Base-by-base conservation (phyloP, 371 early-diverging fungal species). In the Mortierella sp. region DNA sequence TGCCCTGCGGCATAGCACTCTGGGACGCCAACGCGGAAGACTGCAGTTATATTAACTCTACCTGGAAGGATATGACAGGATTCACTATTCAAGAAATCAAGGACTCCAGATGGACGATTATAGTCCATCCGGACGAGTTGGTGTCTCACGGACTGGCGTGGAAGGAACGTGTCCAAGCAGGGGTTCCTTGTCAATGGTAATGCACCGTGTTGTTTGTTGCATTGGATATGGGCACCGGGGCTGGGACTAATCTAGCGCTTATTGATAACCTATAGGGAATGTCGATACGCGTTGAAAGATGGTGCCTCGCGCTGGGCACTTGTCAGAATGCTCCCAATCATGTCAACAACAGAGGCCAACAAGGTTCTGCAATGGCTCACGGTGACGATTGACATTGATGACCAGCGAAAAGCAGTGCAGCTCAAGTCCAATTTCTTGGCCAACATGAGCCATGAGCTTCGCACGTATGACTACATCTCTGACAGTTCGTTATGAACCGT, bases 361-460 rank as follows among this genome's bases (percentile, higher is more conserved):
- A 76, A 57, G 46, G 53, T 76, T 34, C 17, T 76, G 0, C 77
- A 69, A 22, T 76, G 77, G 77, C 55, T 76, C n/a, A 65, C 77
- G 0, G 69, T 76, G 2, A 69, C 77, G 10, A 65, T 76, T n/a
- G 77, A 76, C 21, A 76, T 76, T 51, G 77, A 76, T 34, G 77
- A 76, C 24, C 77, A 76, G 22, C 61, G 77, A 8, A 41, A 57
- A 4, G 77, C 77, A 7, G 77, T 76, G 2, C 69, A 69, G 54
- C 54, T 76, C 29, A 76, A 76, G 31, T 76, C 85, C 45, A 87
- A 84, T 31, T 87, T 87, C 49, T 65, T 87, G 57, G 87, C 87
- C 17, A 87, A 87, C 54, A 87, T 87, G 87, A 82, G 83, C 65
- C 72, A 67, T 16, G 72, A 71, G 34, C 47, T 78, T 13, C 68